Conservation (phyloP, 257 asterid genomes). For the Plectranthus barbatus region DNA sequence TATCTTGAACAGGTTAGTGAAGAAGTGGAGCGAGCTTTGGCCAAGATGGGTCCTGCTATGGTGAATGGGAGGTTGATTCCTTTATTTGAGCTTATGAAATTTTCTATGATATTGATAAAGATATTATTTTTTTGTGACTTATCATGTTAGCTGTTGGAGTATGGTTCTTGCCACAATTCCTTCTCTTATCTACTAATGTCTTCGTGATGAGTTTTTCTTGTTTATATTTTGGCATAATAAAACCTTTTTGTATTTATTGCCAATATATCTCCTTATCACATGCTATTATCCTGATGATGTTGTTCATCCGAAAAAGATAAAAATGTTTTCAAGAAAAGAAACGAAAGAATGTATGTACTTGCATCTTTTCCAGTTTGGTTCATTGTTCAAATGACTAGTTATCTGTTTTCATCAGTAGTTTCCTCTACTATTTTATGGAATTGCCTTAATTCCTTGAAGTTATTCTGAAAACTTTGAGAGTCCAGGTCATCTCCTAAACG, state of each 20-base stretch:
- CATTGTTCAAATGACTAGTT: neutral
- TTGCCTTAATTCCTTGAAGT: slow-evolving; percentile 4
- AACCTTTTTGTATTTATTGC: neutral
- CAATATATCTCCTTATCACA: neutral
- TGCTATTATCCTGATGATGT: neutral
- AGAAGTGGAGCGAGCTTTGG: slow-evolving; percentile 96
- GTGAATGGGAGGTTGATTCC: slow-evolving; percentile 63
- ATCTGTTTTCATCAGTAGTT: neutral
- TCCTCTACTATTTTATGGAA: neutral
- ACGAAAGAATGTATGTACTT: neutral
- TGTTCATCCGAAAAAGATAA: neutral
- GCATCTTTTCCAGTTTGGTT: neutral
- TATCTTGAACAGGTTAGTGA: slow-evolving; percentile 78
- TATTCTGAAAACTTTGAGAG: slow-evolving; percentile 19
- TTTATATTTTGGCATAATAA: neutral
- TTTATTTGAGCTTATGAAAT: neutral
- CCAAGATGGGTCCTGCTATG: slow-evolving; percentile 84
- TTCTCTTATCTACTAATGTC: neutral
- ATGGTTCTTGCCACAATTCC: neutral
- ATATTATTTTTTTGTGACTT: neutral
- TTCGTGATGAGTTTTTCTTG: neutral
- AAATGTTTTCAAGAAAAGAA: neutral
- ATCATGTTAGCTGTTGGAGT: slow-evolving; percentile 3
- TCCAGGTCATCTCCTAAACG: slow-evolving; percentile 86
- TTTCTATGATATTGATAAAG: neutral